Evolutionary conservation across 495 filamentous ascomycete genomes (phyloP), one percentile per base, ranked within the genome.

Genomic region (Trichoderma parareesei): DNA sequence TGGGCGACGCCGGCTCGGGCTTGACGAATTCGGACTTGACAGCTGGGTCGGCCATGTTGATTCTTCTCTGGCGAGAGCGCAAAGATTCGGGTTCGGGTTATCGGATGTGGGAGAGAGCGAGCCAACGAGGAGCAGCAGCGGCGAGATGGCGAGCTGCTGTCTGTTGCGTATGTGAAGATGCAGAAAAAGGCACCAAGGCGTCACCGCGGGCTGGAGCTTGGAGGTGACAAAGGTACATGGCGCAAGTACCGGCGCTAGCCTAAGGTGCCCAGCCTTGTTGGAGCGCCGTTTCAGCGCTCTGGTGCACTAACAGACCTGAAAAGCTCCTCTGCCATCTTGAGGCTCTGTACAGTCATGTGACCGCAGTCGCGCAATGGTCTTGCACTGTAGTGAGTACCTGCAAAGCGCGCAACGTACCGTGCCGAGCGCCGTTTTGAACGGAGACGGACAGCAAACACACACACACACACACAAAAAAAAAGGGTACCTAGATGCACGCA

Each of bases 1-100:
- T 79, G 38, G 89, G 84, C 41, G 87, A 81, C 65, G 79, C 83
- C 63, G 76, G 79, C 49, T 91, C 90, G 5, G 84, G 82, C 46
- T 57, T 57, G 20, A 57, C 33, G 53, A 57, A 57, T 27, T 93
- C 90, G 18, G 81, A 72, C 73, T 93, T 93, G 78, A 92, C 82
- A 65, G 75, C 66, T 16, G 68, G 57, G 41, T 79, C 77, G 14
- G 80, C 79, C 75, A 80, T 78, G 1, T 57, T 27, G 53, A 33
- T 33, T 57, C 33, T 3, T 37, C 27, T 57, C 20, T 57, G 27
- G 27, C 8, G 9, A 37, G 18, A 13, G 27, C 2, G 3, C 2
- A 20, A 16, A 57, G 8, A 57, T 57, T 4, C 6, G 2, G 53
- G 35, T 1, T 57, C 9, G 53, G 53, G 20, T 57, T 6, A 13